phyloP scores from a whole-genome alignment of 257 asterid species.

The Fraxinus cuspidata region DNA sequence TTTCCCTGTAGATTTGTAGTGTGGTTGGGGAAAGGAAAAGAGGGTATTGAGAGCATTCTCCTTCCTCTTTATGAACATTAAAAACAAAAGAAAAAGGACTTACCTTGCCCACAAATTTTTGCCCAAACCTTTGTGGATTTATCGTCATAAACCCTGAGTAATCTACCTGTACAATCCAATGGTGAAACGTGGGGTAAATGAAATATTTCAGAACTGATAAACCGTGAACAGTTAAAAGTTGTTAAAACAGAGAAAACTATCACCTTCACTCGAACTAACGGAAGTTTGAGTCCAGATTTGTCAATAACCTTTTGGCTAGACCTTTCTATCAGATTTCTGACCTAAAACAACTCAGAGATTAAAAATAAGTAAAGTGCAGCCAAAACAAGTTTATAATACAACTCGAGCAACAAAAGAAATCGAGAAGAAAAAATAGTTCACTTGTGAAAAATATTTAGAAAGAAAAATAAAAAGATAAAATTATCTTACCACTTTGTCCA shows the following conservation, averaged over 20 bases:
- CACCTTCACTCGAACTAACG: slow-evolving; percentile 89
- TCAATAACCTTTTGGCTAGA: slow-evolving; percentile 55
- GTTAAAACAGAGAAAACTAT: slow-evolving; percentile 23
- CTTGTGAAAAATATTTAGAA: slow-evolving; percentile 3
- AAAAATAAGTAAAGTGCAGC: slow-evolving; percentile 18
- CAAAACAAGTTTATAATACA: neutral
- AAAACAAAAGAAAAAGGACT: neutral
- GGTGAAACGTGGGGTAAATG: slow-evolving; percentile 26
- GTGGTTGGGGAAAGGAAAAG: neutral
- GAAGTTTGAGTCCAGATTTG: slow-evolving; percentile 77
- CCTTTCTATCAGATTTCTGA: slow-evolving; percentile 70
- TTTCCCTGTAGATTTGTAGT: neutral
- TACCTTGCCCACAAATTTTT: slow-evolving; percentile 98
- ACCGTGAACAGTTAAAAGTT: slow-evolving; percentile 1
- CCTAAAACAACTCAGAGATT: slow-evolving; percentile 49
- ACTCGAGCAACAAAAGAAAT: slow-evolving; percentile 3
- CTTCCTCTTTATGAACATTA: neutral
- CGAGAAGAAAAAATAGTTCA: neutral
- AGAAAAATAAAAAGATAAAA: slow-evolving; percentile 23
- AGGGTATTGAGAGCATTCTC: neutral
- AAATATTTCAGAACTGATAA: neutral
- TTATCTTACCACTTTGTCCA: slow-evolving; percentile 81
- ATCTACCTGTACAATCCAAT: slow-evolving; percentile 70
- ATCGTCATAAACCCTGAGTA: slow-evolving; percentile 98
- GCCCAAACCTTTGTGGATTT: slow-evolving; percentile 96